Evolutionary conservation across 306 rosid species (phyloP).

Genomic region (Cucumis hystrix): DNA sequence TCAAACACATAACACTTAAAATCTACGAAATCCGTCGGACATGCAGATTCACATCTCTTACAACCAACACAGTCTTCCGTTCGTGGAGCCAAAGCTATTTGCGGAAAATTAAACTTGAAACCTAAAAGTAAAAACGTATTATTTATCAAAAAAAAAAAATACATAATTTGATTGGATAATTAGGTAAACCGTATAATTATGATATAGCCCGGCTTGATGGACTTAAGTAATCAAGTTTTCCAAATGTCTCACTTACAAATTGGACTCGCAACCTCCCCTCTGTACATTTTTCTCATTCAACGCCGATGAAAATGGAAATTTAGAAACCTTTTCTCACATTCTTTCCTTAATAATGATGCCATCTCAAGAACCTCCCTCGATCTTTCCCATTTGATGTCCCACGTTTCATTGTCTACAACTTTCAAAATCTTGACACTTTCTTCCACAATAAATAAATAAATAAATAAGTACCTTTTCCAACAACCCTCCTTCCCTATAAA

Average conservation of each 20-base stretch:
- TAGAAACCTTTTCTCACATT: background rate
- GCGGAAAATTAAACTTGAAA: too few relatives aligned
- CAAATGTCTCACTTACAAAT: background rate
- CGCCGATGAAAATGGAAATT: background rate
- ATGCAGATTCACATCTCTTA: too few relatives aligned
- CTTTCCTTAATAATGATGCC: background rate
- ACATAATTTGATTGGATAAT: too few relatives aligned
- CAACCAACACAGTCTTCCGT: too few relatives aligned
- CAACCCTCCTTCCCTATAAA: background rate
- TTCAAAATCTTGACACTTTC: background rate
- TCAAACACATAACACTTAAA: too few relatives aligned
- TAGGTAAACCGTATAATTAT: too few relatives aligned
- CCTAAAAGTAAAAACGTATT: too few relatives aligned
- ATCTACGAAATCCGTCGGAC: too few relatives aligned
- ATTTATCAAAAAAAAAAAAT: too few relatives aligned
- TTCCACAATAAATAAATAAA: background rate
- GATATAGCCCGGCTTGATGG: too few relatives aligned
- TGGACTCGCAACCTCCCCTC: conserved; percentile 1
- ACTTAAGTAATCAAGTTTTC: too few relatives aligned
- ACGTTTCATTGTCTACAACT: background rate
- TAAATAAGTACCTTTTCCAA: background rate
- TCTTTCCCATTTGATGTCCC: background rate
- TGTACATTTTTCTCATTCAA: background rate
- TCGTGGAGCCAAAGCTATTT: too few relatives aligned
- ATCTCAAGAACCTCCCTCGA: background rate